Conservation (phyloP, 164 flowering plant species). For the Euptelea pleiosperma region DNA sequence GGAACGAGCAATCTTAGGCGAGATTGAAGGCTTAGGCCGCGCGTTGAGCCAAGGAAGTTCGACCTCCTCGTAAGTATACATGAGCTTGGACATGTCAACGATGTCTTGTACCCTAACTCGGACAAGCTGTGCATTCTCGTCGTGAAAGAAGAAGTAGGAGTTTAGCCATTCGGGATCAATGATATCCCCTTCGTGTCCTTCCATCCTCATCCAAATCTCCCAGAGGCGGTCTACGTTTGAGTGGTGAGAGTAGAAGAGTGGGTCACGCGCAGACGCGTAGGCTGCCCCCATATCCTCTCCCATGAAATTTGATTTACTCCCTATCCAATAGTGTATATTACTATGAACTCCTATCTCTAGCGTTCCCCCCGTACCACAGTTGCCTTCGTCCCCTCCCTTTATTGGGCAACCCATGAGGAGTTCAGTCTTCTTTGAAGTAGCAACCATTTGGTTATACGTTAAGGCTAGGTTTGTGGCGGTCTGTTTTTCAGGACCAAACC, state of each 20-base stretch:
- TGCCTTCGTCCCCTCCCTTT: constrained; percentile 18
- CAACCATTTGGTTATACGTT: constrained; percentile 31
- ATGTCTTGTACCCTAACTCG: constrained; percentile 20
- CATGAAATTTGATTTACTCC: constrained; percentile 17
- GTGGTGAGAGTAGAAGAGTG: constrained; percentile 27
- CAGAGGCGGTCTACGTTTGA: constrained; percentile 30
- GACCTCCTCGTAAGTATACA: constrained; percentile 16
- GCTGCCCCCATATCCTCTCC: constrained; percentile 28
- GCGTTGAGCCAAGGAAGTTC: constrained; percentile 27
- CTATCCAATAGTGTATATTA: constrained; percentile 25
- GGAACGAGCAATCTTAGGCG: constrained; percentile 23
- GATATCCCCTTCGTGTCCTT: constrained; percentile 6
- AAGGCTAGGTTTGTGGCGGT: constrained; percentile 13
- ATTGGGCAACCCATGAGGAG: constrained; percentile 26
- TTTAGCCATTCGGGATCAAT: constrained; percentile 26
- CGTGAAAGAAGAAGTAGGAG: constrained; percentile 25
- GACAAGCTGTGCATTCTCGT: constrained; percentile 22
- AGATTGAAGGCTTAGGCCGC: constrained; percentile 24
- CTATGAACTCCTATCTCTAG: constrained; percentile 28
- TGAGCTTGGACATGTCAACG: constrained; percentile 22
- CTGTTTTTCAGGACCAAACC: constrained; percentile 12
- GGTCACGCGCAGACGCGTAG: constrained; percentile 26
- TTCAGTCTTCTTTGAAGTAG: constrained; percentile 29
- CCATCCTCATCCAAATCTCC: constrained; percentile 18
- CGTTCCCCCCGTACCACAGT: constrained; percentile 26